A percentile compares a stretch with the other conserved stretches of the same genome.
phyloP scores from a whole-genome alignment of 305 asterid species.

The Petunia hybrid region DNA sequence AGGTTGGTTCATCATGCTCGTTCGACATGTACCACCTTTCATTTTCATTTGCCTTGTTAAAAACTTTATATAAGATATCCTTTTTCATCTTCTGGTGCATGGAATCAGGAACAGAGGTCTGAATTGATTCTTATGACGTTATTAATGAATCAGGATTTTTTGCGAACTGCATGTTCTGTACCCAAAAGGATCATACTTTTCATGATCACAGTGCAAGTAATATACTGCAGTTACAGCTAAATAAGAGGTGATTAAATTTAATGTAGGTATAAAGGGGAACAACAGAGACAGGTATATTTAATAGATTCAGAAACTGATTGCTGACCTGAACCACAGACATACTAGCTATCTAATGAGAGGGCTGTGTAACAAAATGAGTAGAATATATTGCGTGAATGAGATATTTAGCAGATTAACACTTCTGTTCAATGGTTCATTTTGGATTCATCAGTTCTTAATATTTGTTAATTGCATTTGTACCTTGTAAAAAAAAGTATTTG shows the following conservation, averaged over 20 bases:
- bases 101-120: background rate
- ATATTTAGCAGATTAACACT: slow-evolving; percentile 2
- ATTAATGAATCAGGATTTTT: too few species aligned
- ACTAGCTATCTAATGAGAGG: slow-evolving; percentile 13
- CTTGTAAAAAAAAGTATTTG: slow-evolving; percentile 13
- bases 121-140: too few species aligned
- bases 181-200: too few species aligned
- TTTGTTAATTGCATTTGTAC: slow-evolving; percentile 12
- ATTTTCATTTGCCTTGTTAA: background rate
- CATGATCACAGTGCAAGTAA: background rate
- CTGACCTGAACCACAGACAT: slow-evolving; percentile 25
- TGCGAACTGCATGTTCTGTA: too few species aligned
- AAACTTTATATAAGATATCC: background rate
- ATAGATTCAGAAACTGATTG: slow-evolving; percentile 7
- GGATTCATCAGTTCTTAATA: background rate
- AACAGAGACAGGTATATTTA: too few species aligned
- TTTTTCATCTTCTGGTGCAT: background rate
- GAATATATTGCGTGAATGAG: slow-evolving; percentile 16
- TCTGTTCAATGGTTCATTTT: slow-evolving; percentile 1
- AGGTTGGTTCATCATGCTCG: slow-evolving; percentile 6
- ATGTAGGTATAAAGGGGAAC: too few species aligned
- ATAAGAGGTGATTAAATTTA: background rate
- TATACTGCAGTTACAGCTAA: background rate
- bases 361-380: slow-evolving; percentile 20
- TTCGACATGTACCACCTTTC: background rate